These are phyloP conservation scores for Eucalyptus erythrocorys DNA, from an alignment of 345 rosid genomes.

Conservation along the genomic window DNA sequence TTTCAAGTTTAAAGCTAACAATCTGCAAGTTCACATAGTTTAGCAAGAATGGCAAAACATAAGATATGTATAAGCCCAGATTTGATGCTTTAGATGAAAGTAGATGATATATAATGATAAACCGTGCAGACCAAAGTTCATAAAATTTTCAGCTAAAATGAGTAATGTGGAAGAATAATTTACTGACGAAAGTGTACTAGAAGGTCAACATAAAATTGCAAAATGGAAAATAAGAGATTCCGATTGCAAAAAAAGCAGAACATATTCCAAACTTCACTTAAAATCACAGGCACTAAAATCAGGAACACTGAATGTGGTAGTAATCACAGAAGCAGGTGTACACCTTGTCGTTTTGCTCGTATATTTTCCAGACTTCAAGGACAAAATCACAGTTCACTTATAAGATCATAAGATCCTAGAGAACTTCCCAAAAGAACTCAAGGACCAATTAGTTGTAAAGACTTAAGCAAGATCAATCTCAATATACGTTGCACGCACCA, in stretches of 20 bases:
- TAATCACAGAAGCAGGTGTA: not conserved
- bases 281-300: not conserved
- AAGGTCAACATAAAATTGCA: not conserved
- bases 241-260: not conserved
- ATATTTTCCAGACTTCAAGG: not conserved
- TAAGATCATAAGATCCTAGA: not conserved
- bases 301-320: not conserved
- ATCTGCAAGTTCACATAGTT: not conserved
- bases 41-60: not conserved
- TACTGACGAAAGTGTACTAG: not conserved
- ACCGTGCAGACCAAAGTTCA: not conserved
- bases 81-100: not conserved
- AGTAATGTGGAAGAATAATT: not conserved
- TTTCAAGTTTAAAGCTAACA: not conserved
- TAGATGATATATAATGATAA: not conserved
- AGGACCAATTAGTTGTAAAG: not conserved
- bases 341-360: not conserved
- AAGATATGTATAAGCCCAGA: not conserved
- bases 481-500: not conserved
- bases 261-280: not conserved
- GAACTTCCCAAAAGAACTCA: not conserved
- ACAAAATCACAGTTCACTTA: not conserved
- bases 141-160: not conserved
- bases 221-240: not conserved
- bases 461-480: not conserved